Base-by-base conservation (phyloP, 257 asterid genomes). In the Solanum virginianum region DNA sequence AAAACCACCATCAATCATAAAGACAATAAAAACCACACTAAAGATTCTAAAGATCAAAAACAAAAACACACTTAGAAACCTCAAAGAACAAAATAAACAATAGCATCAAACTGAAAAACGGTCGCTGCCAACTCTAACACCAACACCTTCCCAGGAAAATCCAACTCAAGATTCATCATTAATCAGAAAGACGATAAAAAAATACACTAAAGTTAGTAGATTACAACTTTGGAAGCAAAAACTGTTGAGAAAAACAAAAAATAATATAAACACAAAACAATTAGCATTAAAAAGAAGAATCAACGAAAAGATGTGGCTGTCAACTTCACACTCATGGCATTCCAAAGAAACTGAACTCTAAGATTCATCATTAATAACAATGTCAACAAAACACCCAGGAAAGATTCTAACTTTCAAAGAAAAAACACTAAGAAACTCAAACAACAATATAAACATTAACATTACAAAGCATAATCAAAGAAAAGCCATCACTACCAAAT, bases 91-190 rank as follows among this genome's bases (percentile, higher is more conserved):
- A 69, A 16, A 36, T 1, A 69, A 69, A 0, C 77, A 69, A 15
- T 69, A 16, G 47, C 74, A 66, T 66, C 4, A 15, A 66, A 3
- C 17, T 2, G 77, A 7, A 36, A 63, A 39, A 12, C 7, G 8
- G 9, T 11, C 2, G 70, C 94, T 93, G 22, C 93, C 93, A 54
- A 91, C 20, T 68, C 90, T 91, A 15, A 91, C 98, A 59, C 99
- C 96, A 18, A 90, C 92, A 24, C 90, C 85, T 89, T 94, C 2
- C 98, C 97, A 29, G 94, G 98, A 82, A 94, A 96, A 59, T 4
- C 29, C 41, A 54, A 7, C 39, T 16, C 41, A 47, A 20, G 8
- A 20, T 39, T 8, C 55, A 45, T 29, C 18, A 45, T 22, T n/a
- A 70, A 11, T 17, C 16, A n/a, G 6, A 36, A 62, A 24, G 32